Evolutionary conservation across 495 filamentous ascomycete species (phyloP).

Genomic region (Podospora pseudocomata): DNA sequence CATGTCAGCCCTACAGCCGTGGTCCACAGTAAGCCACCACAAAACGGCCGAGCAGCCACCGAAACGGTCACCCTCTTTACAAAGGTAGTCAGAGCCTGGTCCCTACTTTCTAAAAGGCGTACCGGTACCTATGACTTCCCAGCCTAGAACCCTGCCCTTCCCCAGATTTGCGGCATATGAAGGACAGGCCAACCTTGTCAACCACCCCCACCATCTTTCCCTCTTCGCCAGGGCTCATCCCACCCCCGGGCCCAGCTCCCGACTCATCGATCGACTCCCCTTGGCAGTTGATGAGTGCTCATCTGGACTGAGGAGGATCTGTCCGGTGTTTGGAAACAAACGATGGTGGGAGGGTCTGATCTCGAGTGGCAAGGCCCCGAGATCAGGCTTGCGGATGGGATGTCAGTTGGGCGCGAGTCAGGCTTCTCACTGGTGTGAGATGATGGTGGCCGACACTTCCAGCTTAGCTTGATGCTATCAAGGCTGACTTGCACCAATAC

Average conservation of each 20-base stretch:
- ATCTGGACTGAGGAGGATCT: constrained; percentile 1
- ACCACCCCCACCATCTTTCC: background rate
- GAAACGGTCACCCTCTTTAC: too few relatives aligned
- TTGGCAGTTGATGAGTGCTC: background rate
- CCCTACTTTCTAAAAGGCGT: background rate
- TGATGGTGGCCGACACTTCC: background rate
- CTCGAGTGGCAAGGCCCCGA: background rate
- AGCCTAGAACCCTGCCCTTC: background rate
- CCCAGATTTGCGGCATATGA: background rate
- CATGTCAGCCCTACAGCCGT: too few relatives aligned
- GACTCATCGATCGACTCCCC: background rate
- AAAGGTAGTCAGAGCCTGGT: background rate
- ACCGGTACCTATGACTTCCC: background rate
- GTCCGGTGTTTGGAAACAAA: background rate
- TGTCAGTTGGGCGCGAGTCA: background rate
- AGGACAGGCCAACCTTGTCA: background rate
- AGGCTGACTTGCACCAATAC: too few relatives aligned
- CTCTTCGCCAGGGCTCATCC: constrained; percentile 1
- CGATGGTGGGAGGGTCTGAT: background rate
- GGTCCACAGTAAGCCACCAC: too few relatives aligned
- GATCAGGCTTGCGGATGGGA: background rate
- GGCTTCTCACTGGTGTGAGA: background rate
- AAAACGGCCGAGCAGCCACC: too few relatives aligned
- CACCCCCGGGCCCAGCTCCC: background rate
- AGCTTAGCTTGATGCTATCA: too few relatives aligned